Evolutionary conservation across 495 filamentous ascomycete species (phyloP), one percentile per base, ranked within the genome.

Genomic region (Collariella sp.): DNA sequence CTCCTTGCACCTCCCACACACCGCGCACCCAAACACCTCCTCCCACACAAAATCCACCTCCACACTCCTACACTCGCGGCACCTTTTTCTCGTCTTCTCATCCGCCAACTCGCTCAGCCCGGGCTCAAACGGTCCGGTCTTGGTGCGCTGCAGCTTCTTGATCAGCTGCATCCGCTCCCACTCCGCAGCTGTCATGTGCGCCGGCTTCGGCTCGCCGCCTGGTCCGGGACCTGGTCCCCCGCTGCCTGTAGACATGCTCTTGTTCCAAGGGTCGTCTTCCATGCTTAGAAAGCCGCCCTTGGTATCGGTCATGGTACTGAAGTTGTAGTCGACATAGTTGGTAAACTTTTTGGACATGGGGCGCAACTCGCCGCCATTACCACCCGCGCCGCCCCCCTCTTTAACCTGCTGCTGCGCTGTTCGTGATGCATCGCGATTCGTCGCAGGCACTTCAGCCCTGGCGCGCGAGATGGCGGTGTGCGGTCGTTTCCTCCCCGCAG

Each of bases 41-140:
- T 88, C 84, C 91, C 89, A 96, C 57, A 90, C 86, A 78, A 84
- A 96, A 65, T 98, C 93, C 54, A 98, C 89, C 67, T 97, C 94
- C 19, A 89, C 60, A 40, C 73, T 83, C 0, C 75, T 76, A 68
- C 93, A 98, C 62, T 98, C 93, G 9, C 82, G 78, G 63, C 93
- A 98, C 52, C 73, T 77, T 68, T 87, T 89, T 58, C 82, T 74
- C 52, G 81, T 75, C 59, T 75, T 76, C 46, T 81, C 78, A 18
- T 76, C 74, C 40, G 82, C 75, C 20, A 93, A 61, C 9, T 83
- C 82, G 55, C 83, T 88, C 12, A 98, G 58, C 0, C 86, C 87
- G 0, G 93, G 93, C 72, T 96, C 91, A 59, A 85, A 97, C 0
- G 87, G 87, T 0, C 93, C 93, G 5, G 81, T 71, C 50, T 88